Conservation (phyloP, 2,329 filamentous ascomycete species). For the Helminthosporium solani region DNA sequence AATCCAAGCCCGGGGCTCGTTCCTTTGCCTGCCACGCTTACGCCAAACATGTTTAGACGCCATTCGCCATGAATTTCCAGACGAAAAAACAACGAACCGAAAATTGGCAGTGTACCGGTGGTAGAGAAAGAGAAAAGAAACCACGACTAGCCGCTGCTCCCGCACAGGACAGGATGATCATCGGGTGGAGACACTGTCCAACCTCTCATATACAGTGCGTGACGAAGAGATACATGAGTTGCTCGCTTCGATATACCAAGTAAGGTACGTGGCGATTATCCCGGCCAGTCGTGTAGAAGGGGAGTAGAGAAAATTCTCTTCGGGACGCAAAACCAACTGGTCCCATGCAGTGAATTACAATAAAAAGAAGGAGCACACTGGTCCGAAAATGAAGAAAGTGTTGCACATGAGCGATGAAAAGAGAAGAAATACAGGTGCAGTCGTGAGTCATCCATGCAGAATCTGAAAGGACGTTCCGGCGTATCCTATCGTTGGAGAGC, state of each 20-base stretch:
- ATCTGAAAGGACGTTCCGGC: slow-evolving; percentile 3
- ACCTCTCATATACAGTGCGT: not conserved
- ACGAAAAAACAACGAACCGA: not conserved
- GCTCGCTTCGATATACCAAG: slow-evolving; percentile 10
- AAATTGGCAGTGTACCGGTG: slow-evolving; percentile 4
- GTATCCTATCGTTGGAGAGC: slow-evolving; percentile 6
- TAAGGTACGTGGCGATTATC: slow-evolving; percentile 35
- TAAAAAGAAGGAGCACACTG: slow-evolving; percentile 11
- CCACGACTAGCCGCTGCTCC: slow-evolving; percentile 6
- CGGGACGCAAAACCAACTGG: slow-evolving; percentile 10
- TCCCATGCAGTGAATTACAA: slow-evolving; percentile 20
- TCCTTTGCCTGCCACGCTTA: slow-evolving; percentile 3
- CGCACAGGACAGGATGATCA: slow-evolving; percentile 7
- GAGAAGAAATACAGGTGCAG: not conserved
- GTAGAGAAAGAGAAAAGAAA: slow-evolving; percentile 1
- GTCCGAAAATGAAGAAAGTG: slow-evolving; percentile 3
- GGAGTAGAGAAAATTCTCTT: not conserved
- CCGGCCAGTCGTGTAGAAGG: slow-evolving; percentile 6
- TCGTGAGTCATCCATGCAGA: slow-evolving; percentile 5
- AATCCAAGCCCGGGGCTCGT: not conserved
- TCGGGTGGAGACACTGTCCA: not conserved
- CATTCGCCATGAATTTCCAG: not conserved
- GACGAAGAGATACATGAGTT: slow-evolving; percentile 8
- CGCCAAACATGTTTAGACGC: not conserved
- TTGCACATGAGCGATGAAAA: not conserved